These are phyloP conservation scores for Peronosclerospora sorghi DNA, from an alignment of 352 stramenopile genomes.

Conservation along the genomic window DNA sequence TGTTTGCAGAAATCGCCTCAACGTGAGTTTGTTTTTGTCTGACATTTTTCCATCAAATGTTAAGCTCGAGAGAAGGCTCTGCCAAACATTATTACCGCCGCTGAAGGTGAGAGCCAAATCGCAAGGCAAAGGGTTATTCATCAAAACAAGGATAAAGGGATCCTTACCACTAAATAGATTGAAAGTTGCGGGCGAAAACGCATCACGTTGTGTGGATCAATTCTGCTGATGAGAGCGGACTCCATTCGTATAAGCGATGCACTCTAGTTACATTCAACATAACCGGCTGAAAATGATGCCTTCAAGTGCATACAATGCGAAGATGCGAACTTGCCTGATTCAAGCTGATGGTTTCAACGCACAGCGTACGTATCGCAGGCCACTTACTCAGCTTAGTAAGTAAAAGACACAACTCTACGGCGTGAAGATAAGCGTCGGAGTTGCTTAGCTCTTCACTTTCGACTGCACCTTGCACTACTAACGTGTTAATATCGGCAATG, in stretches of 20 bases:
- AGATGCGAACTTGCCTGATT: conserved; percentile 42
- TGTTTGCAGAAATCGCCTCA: conserved; percentile 64
- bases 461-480: conserved; percentile 36
- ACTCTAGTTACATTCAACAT: conserved; percentile 20
- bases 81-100: conserved; percentile 1
- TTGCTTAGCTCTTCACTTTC: conserved; percentile 30
- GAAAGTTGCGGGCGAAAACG: conserved; percentile 59
- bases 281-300: not conserved
- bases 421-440: conserved; percentile 62
- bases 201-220: conserved; percentile 37
- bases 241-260: conserved; percentile 60
- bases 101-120: not conserved
- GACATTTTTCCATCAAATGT: conserved; percentile 32
- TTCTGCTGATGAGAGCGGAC: conserved; percentile 33
- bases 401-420: conserved; percentile 45
- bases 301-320: not conserved
- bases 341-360: conserved; percentile 47
- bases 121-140: not conserved
- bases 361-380: conserved; percentile 30
- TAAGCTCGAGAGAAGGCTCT: conserved; percentile 57
- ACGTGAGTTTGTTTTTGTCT: conserved; percentile 54
- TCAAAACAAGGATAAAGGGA: not conserved
- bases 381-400: conserved; percentile 49
- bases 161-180: conserved; percentile 53
- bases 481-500: conserved; percentile 28